Evolutionary conservation across 345 rosid genomes (phyloP).

Genomic region (Crucihimalaya himalaica): DNA sequence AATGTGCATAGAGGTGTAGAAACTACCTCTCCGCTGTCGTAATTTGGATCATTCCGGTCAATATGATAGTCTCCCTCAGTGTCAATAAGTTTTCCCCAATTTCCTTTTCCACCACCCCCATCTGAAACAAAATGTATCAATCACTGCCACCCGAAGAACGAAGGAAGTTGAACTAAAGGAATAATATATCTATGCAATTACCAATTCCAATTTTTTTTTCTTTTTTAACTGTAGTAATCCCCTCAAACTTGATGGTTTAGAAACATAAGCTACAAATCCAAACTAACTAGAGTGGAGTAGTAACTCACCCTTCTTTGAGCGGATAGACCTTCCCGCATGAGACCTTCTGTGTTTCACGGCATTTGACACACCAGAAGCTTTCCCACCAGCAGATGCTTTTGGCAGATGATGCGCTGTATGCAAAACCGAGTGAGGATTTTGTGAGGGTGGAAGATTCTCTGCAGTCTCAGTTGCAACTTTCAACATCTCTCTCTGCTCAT

Average conservation of each 20-base stretch:
- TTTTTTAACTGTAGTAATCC: no score
- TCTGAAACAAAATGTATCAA: constrained; percentile 46
- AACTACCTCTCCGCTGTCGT: constrained; percentile 97
- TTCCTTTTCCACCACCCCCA: constrained; percentile 96
- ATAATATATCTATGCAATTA: not conserved
- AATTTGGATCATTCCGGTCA: constrained; percentile 91
- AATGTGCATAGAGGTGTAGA: not conserved
- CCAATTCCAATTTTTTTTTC: not conserved
- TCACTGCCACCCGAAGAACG: not conserved
- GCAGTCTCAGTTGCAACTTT: constrained; percentile 65
- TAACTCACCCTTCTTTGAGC: constrained; percentile 81
- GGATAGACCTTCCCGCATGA: constrained; percentile 73
- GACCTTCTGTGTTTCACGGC: constrained; percentile 75
- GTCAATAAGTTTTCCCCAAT: constrained; percentile 94
- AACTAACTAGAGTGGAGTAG: not conserved
- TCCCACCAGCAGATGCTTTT: constrained; percentile 60
- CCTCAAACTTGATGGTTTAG: not conserved
- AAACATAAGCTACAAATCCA: constrained; percentile 2
- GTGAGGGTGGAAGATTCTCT: constrained; percentile 60
- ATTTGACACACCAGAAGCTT: constrained; percentile 54
- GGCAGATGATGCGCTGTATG: constrained; percentile 51
- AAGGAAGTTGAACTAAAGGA: not conserved
- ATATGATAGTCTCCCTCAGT: constrained; percentile 66
- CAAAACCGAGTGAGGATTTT: constrained; percentile 61
- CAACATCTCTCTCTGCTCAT: constrained; percentile 78